Percentiles rank a stretch among this genome's conserved stretches.
These are phyloP conservation scores for Colletotrichum navitas DNA, from an alignment of 2,329 filamentous ascomycete genomes.

Conservation along the genomic window DNA sequence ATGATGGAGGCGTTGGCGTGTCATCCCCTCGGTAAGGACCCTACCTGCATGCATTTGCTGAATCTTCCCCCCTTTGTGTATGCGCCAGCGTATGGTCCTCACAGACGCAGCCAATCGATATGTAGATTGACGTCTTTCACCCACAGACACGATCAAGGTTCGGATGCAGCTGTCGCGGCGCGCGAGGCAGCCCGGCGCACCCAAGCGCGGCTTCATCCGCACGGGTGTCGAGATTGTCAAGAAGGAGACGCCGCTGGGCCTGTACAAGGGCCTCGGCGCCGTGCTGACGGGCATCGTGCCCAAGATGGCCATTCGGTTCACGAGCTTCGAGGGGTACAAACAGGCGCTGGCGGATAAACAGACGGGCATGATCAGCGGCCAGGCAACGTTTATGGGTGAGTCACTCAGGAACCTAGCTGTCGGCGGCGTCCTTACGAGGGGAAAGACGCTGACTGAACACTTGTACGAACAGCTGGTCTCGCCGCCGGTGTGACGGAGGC, in stretches of 20 bases:
- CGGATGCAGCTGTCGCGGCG: constrained; percentile 97
- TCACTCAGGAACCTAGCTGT: background rate
- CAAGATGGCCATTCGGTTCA: constrained; percentile 99
- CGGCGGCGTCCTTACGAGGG: background rate
- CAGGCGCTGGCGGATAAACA: constrained; percentile 77
- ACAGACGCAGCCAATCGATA: constrained; percentile 16
- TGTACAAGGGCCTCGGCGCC: constrained; percentile 98
- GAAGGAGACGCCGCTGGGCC: constrained; percentile 89
- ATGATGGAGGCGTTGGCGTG: constrained; percentile 99
- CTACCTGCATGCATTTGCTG: background rate
- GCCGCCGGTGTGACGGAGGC: constrained; percentile 96
- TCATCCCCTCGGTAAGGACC: constrained; percentile 85
- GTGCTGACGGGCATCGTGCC: constrained; percentile 96
- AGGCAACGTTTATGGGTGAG: constrained; percentile 70
- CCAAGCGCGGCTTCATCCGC: constrained; percentile 86
- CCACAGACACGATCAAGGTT: constrained; percentile 93
- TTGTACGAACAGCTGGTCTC: constrained; percentile 73
- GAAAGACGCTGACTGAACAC: constrained; percentile 4
- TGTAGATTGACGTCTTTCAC: background rate
- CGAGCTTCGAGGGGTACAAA: constrained; percentile 97
- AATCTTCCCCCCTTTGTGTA: constrained; percentile 20
- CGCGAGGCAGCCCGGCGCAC: constrained; percentile 84
- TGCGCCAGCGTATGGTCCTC: background rate
- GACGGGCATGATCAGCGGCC: constrained; percentile 76
- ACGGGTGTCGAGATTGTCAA: constrained; percentile 90